phyloP scores from a whole-genome alignment of 257 asterid species.

The Scutellaria barbata region DNA sequence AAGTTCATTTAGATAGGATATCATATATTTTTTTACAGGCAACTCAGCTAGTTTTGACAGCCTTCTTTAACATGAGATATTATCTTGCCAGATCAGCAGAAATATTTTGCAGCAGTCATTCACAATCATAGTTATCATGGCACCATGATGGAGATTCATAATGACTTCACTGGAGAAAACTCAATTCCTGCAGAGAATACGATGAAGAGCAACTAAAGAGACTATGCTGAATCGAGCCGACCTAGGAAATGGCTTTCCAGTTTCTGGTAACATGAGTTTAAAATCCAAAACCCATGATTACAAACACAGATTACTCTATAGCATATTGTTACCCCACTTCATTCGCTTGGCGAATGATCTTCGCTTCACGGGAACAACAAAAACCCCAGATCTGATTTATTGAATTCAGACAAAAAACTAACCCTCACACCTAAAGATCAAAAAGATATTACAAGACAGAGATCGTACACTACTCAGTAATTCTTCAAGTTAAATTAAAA shows the following conservation, averaged over 20 bases:
- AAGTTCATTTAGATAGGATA: not conserved
- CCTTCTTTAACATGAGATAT: conserved; percentile 13
- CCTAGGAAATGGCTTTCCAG: conserved; percentile 4
- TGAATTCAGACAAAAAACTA: conserved; percentile 5
- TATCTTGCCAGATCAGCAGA: conserved; percentile 11
- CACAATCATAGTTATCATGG: not conserved
- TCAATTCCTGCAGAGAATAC: not conserved
- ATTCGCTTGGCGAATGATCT: too few species aligned
- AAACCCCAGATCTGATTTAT: conserved; percentile 24
- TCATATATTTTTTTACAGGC: not conserved
- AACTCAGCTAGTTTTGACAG: conserved; percentile 12
- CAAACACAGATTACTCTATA: not conserved
- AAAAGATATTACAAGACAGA: not conserved
- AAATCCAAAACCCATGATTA: conserved; percentile 17
- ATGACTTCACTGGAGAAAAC: not conserved
- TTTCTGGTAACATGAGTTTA: conserved; percentile 3
- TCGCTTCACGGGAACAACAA: too few species aligned
- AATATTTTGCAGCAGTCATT: not conserved
- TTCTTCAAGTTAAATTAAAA: conserved; percentile 7
- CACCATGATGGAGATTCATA: not conserved
- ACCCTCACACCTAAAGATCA: conserved; percentile 1
- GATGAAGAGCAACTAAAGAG: conserved; percentile 1
- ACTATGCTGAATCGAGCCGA: not conserved
- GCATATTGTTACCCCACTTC: not conserved
- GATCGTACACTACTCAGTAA: not conserved